Percentiles rank a stretch among this genome's conserved stretches.
These are phyloP conservation scores for Fusarium sulawesiense DNA, from an alignment of 2,329 filamentous ascomycete genomes.

Conservation along the genomic window DNA sequence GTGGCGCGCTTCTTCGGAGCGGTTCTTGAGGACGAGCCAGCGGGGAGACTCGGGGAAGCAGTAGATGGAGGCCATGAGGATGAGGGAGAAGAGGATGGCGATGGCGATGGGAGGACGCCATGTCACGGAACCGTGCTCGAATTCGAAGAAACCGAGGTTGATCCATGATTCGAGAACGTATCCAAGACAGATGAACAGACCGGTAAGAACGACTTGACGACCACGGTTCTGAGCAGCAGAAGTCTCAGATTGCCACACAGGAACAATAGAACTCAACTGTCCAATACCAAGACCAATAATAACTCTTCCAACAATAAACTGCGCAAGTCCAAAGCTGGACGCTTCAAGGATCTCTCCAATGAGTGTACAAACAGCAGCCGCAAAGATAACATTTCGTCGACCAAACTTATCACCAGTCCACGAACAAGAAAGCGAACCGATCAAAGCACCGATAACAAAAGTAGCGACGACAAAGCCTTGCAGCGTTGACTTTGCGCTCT, in stretches of 20 bases:
- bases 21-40: conserved; percentile 52
- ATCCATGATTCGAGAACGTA: conserved; percentile 58
- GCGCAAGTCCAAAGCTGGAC: conserved; percentile 56
- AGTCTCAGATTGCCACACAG: conserved; percentile 66
- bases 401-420: conserved; percentile 68
- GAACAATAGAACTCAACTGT: conserved; percentile 62
- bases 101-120: conserved; percentile 57
- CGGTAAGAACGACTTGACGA: conserved; percentile 58
- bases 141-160: conserved; percentile 56
- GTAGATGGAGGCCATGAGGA: conserved; percentile 51
- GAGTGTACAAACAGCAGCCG: conserved; percentile 62
- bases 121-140: conserved; percentile 38
- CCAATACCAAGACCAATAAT: conserved; percentile 66
- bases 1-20: conserved; percentile 46
- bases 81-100: conserved; percentile 47
- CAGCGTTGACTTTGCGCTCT: conserved; percentile 58
- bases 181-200: conserved; percentile 60
- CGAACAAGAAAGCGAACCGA: conserved; percentile 57
- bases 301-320: conserved; percentile 58
- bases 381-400: conserved; percentile 65
- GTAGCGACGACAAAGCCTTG: conserved; percentile 59
- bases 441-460: conserved; percentile 68
- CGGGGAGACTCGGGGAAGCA: conserved; percentile 52
- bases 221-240: conserved; percentile 64
- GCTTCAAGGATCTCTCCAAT: conserved; percentile 67